Base-by-base conservation (phyloP, 176 grass and related monocot genomes). In the Cenchrus purpureus region DNA sequence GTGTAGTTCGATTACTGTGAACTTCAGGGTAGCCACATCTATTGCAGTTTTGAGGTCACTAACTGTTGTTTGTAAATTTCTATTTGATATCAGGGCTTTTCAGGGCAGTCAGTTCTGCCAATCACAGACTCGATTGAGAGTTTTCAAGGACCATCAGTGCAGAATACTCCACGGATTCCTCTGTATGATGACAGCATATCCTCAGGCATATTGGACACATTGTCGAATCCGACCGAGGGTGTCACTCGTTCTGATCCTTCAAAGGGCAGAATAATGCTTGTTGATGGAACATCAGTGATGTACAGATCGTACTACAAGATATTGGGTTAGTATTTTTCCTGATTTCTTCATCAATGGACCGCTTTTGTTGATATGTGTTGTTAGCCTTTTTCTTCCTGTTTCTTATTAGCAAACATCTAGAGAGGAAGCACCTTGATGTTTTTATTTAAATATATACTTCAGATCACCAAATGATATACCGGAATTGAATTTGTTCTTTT, bases 281-380 rank as follows among this genome's bases (percentile, higher is more conserved):
- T 96, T 88, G 97, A 99, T 61, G 93, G 93, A 56, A 99, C 93
- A 13, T 89, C 91, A 40, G 86, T 99, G 82, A 96, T 99, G 91
- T 96, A 99, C 78, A 95, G 97, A 86, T 95, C 97, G 73, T 99
- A 99, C 85, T 99, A 94, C 90, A 94, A 94, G 84, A 91, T 99
- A 91, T 90, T 99, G 81, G 97, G 97, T 92, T 19, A 84, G 76
- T 87, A 7, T 57, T 83, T 83, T 34, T 68, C 71, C 78, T 53
- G 16, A 5, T 64, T 68, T 69, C 20, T 50, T 64, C 45, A 49
- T 53, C 37, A 50, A 69, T 71, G 19, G 16, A 25, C 22, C 5
- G 13, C 31, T 3, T 75, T 11, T 78, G 34, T 83, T 43, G 12
- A 20, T 76, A 70, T 40, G 9, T 85, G 57, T 44, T 77, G 10